Evolutionary conservation across 2,329 filamentous ascomycete genomes (phyloP), one percentile per base, ranked within the genome.

Genomic region (Phyllosticta citriasiana): DNA sequence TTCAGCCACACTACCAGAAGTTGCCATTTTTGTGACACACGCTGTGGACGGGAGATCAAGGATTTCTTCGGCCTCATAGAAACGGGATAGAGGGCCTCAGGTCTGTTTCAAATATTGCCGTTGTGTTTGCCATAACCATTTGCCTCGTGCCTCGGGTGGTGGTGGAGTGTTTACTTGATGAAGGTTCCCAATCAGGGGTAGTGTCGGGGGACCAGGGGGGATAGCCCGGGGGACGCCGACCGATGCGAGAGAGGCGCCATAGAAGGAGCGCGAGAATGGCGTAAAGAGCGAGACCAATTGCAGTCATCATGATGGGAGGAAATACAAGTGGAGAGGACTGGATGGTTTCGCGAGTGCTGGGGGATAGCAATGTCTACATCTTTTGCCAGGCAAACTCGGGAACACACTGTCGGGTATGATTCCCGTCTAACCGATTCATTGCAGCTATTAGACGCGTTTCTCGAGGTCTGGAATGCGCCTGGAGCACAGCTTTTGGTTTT

Each of bases 151-250:
- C 53, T 12, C 14, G 5, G 9, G 27, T n/a, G 5, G 25, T 24
- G n/a, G 14, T 16, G 4, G 5, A 6, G 16, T 5, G 3, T 5
- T n/a, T n/a, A 69, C 65, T 63, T 75, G 75, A 64, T 81, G 80
- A 1, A 83, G 65, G 54, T 83, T 83, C 4, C 81, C 81, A 6
- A 83, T 67, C 1, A 83, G 60, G 0, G 80, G 80, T 1, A 81
- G 35, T 0, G 79, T 81, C 1, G 79, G 79, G 4, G 81, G 81
- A 0, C 80, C 80, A 0, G 80, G 79, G 79, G 9, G 80, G 80
- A 40, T 71, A 77, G 25, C 67, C 69, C 50, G 67, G 67, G 22
- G 75, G 67, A 62, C 77, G 63, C 10, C 60, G 53, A 1, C 68
- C 68, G 6, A 62, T 50, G 14, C 57, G 61, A 19, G 40, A 56